A percentile compares a stretch with the other conserved stretches of the same genome.
phyloP scores from a whole-genome alignment of 2,329 filamentous ascomycete species.

The Alternaria solani region DNA sequence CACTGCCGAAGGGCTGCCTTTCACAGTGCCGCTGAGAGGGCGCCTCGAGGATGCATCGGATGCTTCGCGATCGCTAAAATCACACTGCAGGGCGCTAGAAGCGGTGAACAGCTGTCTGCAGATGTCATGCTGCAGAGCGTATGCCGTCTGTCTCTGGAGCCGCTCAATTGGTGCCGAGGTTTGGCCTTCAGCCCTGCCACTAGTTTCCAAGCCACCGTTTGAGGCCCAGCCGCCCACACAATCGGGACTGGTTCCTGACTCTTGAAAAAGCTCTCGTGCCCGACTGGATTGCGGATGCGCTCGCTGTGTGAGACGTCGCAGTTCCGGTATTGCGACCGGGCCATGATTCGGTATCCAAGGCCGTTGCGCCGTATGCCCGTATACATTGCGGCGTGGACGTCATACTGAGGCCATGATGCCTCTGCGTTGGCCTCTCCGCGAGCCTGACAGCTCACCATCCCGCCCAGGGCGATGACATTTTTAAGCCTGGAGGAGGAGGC shows the following conservation, averaged over 20 bases:
- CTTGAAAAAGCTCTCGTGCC: constrained; percentile 28
- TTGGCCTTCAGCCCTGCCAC: constrained; percentile 29
- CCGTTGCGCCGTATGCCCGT: neutral
- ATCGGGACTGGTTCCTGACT: constrained; percentile 40
- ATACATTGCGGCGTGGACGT: constrained; percentile 15
- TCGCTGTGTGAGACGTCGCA: constrained; percentile 2
- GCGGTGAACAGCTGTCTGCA: constrained; percentile 43
- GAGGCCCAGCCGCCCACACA: constrained; percentile 27
- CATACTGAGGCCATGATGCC: constrained; percentile 16
- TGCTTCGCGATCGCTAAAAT: neutral
- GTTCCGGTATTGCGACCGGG: neutral
- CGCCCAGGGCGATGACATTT: constrained; percentile 11
- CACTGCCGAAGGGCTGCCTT: constrained; percentile 11
- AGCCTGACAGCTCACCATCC: constrained; percentile 35
- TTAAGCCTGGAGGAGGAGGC: neutral
- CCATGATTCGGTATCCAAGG: constrained; percentile 11
- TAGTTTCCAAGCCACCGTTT: constrained; percentile 38
- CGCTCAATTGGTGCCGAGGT: constrained; percentile 36
- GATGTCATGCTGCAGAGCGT: constrained; percentile 43
- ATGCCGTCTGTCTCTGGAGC: constrained; percentile 23
- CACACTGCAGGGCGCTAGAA: constrained; percentile 22
- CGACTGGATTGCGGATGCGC: constrained; percentile 8
- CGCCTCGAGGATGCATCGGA: neutral
- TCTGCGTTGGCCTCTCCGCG: constrained; percentile 33
- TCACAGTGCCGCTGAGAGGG: neutral